Base-by-base conservation (phyloP, 177 flowering plant species). In the Vitis hybrid region DNA sequence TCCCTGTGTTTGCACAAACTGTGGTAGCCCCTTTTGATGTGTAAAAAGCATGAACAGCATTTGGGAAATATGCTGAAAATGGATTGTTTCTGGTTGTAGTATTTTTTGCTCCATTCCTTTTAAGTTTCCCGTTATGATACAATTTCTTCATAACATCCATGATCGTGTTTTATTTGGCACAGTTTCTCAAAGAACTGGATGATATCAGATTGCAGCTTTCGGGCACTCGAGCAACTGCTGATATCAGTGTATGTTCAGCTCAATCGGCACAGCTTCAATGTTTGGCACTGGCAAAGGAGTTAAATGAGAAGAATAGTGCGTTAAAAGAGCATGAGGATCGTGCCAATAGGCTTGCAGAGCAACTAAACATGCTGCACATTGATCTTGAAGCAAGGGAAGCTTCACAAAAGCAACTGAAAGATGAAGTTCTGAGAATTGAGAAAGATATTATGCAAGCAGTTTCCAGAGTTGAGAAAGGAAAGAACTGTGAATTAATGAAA, bases 261-360 rank as follows among this genome's bases (percentile, higher is more conserved):
- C 80, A 90, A 70, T 87, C 92, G 56, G 94, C 93, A n/a, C 90
- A 91, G 72, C 68, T 81, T 22, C 92, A 95, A 76, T 93, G 98
- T 71, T 71, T 81, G 66, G 79, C 79, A 8, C 80, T 93, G 45
- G 61, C 79, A 18, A 87, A 85, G 75, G 93, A 95, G 72, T 65
- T 94, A 72, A 88, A 90, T 70, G 92, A 81, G 75, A 95, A 90
- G 77, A 90, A 82, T 60, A 66, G 26, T 76, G 79, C 84, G 1
- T 16, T 93, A 65, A 85, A 83, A 75, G 90, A 89, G 74, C 92
- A 95, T 18, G 93, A 93, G 75, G 87, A 81, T 79, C 89, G 87
- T 64, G 94, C 91, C 12, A 75, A 75, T 68, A 86, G 80, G 71
- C 83, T 95, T 31, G 97, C 75, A 12, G 79, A 80, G 66, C 86